Percentiles rank a stretch among this genome's conserved stretches.
Evolutionary conservation across 2,329 filamentous ascomycete species (phyloP).

Genomic region (Colletotrichum sp.): DNA sequence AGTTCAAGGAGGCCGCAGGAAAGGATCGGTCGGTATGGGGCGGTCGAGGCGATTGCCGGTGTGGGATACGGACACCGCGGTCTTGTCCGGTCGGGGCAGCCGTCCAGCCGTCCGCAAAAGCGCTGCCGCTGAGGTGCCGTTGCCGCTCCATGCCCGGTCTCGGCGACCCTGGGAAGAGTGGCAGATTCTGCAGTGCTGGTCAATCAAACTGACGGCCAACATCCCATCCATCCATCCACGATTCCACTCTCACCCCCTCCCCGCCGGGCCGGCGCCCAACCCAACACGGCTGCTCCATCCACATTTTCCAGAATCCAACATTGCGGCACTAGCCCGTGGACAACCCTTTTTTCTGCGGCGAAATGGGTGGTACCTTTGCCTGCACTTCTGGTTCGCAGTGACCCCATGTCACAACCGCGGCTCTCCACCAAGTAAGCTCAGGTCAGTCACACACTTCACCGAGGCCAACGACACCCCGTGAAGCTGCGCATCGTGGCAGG

Average conservation of each 20-base stretch:
- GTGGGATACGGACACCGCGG: constrained; percentile 11
- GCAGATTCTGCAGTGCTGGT: constrained; percentile 13
- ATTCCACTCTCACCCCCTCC: background rate
- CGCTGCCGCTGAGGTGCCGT: background rate
- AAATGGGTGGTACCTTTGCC: constrained; percentile 11
- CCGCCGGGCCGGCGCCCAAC: constrained; percentile 16
- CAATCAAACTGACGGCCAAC: background rate
- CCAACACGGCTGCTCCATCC: constrained; percentile 17
- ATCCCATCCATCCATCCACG: background rate
- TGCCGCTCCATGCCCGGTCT: constrained; percentile 13
- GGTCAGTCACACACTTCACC: constrained; percentile 17
- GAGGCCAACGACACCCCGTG: constrained; percentile 19
- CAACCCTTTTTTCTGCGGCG: background rate
- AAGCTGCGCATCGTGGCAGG: constrained; percentile 7
- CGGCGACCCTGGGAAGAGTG: background rate
- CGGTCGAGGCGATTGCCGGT: constrained; percentile 6
- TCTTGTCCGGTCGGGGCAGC: constrained; percentile 10
- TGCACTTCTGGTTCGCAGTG: constrained; percentile 15
- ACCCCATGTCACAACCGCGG: constrained; percentile 16
- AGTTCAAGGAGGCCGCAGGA: background rate
- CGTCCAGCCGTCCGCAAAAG: background rate
- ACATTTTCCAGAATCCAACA: constrained; percentile 21
- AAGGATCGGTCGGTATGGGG: constrained; percentile 10
- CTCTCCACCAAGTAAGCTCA: constrained; percentile 21
- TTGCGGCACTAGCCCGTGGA: constrained; percentile 18